phyloP scores from a whole-genome alignment of 2,329 filamentous ascomycete species.

The Zopfia rhizophila region DNA sequence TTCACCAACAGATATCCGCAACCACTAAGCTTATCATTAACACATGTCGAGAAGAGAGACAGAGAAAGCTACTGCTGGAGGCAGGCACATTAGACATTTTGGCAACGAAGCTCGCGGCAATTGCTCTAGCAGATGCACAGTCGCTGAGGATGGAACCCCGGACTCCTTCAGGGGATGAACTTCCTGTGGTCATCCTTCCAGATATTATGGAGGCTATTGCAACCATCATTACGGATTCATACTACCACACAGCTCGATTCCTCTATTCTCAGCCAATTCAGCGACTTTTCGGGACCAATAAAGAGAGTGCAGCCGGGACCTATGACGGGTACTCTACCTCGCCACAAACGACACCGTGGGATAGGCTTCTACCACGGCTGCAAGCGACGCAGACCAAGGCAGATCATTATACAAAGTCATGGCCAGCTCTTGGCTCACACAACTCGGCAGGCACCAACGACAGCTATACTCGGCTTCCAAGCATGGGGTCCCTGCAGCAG shows the following conservation, averaged over 20 bases:
- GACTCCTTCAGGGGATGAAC: conserved; percentile 28
- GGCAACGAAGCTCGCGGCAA: conserved; percentile 71
- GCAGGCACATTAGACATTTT: conserved; percentile 81
- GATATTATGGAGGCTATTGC: conserved; percentile 81
- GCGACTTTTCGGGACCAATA: conserved; percentile 44
- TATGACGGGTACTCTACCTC: conserved; percentile 32
- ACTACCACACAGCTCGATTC: conserved; percentile 76
- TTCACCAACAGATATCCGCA: conserved; percentile 71
- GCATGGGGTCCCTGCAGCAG: conserved; percentile 41
- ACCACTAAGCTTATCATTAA: conserved; percentile 68
- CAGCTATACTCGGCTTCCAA: conserved; percentile 42
- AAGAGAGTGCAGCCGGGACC: conserved; percentile 25
- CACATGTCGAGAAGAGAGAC: conserved; percentile 74
- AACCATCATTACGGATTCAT: conserved; percentile 81
- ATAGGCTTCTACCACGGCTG: conserved; percentile 50
- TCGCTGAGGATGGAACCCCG: conserved; percentile 28
- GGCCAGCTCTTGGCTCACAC: conserved; percentile 55
- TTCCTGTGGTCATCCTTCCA: conserved; percentile 67
- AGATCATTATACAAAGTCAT: conserved; percentile 54
- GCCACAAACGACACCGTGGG: conserved; percentile 36
- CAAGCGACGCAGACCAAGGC: conserved; percentile 51
- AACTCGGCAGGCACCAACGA: conserved; percentile 34
- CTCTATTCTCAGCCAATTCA: conserved; percentile 55
- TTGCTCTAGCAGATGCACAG: conserved; percentile 41
- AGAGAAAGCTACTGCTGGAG: conserved; percentile 77